Evolutionary conservation across 495 filamentous ascomycete genomes (phyloP), one percentile per base, ranked within the genome.

Genomic region (Thozetella sp.): DNA sequence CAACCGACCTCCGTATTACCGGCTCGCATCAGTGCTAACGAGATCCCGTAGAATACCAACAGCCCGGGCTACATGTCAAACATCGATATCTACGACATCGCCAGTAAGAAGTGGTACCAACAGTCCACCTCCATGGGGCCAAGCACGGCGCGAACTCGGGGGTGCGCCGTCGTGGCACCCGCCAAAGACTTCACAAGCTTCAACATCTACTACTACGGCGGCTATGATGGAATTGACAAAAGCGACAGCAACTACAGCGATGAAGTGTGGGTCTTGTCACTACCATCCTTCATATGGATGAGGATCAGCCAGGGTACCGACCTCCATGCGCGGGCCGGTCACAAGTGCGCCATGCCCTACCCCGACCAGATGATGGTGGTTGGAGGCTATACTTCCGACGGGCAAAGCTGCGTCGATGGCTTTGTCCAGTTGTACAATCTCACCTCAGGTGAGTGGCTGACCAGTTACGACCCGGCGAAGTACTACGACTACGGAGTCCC

Each of bases 211-310:
- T 88, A 88, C 59, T 93, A 93, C 61, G 90, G 90, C 20, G 90
- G 90, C 2, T 89, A 84, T 58, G 69, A 86, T 51, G 87, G 85
- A 0, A 51, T 85, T 17, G 48, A 77, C 12, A 26, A 62, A 1
- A 54, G 62, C 1, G 26, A 65, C 12, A 59, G 62, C 30, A 6
- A 6, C 12, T 81, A 77, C 40, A 84, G 72, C 12, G 88, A 91
- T 61, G 86, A 91, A 54, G 86, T 93, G 15, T 93, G 88, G 70
- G 82, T 93, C 13, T 67, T 94, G 24, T 91, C 90, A 0, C 67
- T 93, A 17, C 91, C 91, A 0, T 86, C 89, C 0, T 93, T 94
- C 69, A 84, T 74, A n/a, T 94, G 91, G 91, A 83, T 83, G 34
- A 83, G 85, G 63, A 78, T 87, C 13, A 78, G 81, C 27, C 69